Percentiles rank a stretch among this genome's conserved stretches.
These are phyloP conservation scores for Lipomyces lipofer DNA, from an alignment of 805 yeast species.

Conservation along the genomic window DNA sequence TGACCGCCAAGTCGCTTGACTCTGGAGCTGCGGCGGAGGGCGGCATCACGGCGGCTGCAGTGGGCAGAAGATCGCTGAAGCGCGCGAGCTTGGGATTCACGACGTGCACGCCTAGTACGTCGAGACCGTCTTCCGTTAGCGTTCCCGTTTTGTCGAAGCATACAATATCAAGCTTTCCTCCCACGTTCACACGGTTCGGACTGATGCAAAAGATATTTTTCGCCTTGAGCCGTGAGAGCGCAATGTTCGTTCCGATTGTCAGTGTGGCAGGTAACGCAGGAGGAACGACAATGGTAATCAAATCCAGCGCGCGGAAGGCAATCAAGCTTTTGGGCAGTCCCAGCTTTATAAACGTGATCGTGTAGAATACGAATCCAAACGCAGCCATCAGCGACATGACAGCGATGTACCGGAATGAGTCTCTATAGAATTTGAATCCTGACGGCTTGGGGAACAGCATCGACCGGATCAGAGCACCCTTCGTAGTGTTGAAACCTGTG, in stretches of 20 bases:
- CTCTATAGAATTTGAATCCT: slow-evolving; percentile 89
- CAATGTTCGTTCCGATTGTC: slow-evolving; percentile 94
- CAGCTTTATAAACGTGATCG: slow-evolving; percentile 74
- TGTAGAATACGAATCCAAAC: slow-evolving; percentile 80
- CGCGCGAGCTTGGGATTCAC: slow-evolving; percentile 27
- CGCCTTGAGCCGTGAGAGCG: slow-evolving; percentile 69
- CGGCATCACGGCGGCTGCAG: slow-evolving; percentile 16
- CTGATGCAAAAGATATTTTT: slow-evolving; percentile 82
- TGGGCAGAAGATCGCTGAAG: slow-evolving; percentile 11
- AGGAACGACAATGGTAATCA: slow-evolving; percentile 95
- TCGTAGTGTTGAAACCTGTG: slow-evolving; percentile 93
- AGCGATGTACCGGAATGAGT: slow-evolving; percentile 94
- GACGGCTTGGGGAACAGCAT: slow-evolving; percentile 96
- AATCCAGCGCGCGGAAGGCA: slow-evolving; percentile 85
- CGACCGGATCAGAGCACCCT: slow-evolving; percentile 89
- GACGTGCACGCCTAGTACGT: slow-evolving; percentile 67
- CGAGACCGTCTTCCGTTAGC: slow-evolving; percentile 93
- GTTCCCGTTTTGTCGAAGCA: slow-evolving; percentile 99
- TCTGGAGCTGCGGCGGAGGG: slow-evolving; percentile 5
- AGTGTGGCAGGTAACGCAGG: slow-evolving; percentile 98
- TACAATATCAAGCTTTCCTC: slow-evolving; percentile 86
- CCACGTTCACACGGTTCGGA: slow-evolving; percentile 93
- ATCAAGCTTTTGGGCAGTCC: slow-evolving; percentile 71
- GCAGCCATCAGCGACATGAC: slow-evolving; percentile 86
- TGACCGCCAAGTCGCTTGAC: slow-evolving; percentile 8